These are phyloP conservation scores for Dothiorella sarmentorum DNA, from an alignment of 2,329 filamentous ascomycete genomes.

Conservation along the genomic window DNA sequence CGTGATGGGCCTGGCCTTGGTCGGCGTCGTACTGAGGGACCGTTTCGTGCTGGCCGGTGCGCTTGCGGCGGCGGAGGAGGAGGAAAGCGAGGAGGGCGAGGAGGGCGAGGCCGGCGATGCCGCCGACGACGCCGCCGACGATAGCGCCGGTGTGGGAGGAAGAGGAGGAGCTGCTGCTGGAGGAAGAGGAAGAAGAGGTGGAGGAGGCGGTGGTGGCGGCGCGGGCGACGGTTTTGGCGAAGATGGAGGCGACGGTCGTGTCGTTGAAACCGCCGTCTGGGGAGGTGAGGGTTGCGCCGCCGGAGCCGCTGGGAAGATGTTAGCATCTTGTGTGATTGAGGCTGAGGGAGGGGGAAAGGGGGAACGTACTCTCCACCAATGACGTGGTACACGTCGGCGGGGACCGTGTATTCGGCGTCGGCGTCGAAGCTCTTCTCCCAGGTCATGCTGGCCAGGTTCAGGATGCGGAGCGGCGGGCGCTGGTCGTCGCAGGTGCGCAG, in stretches of 20 bases:
- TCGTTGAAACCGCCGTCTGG: constrained; percentile 12
- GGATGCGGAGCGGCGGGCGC: constrained; percentile 1
- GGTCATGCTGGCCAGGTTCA: not conserved
- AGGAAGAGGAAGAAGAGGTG: not conserved
- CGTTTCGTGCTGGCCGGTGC: not conserved
- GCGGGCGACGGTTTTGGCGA: constrained; percentile 8
- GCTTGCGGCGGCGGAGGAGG: constrained; percentile 9
- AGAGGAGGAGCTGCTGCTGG: not conserved
- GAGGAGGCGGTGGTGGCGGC: not conserved
- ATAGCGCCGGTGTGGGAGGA: constrained; percentile 16
- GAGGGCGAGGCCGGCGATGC: constrained; percentile 17
- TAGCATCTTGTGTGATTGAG: not conserved
- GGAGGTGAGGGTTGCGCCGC: not conserved
- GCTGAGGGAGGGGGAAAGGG: not conserved
- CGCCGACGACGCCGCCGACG: constrained; percentile 19
- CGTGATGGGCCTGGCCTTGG: not conserved
- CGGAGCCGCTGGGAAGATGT: not conserved
- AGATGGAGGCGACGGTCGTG: constrained; percentile 1
- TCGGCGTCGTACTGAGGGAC: not conserved
- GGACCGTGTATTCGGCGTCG: not conserved
- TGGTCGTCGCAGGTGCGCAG: not conserved
- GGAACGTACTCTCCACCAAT: constrained; percentile 14
- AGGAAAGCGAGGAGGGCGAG: not conserved
- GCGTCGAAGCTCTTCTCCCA: constrained; percentile 14
- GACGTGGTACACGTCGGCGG: not conserved